Evolutionary conservation across 495 filamentous ascomycete species (phyloP).

Genomic region (Penicillium desertorum): DNA sequence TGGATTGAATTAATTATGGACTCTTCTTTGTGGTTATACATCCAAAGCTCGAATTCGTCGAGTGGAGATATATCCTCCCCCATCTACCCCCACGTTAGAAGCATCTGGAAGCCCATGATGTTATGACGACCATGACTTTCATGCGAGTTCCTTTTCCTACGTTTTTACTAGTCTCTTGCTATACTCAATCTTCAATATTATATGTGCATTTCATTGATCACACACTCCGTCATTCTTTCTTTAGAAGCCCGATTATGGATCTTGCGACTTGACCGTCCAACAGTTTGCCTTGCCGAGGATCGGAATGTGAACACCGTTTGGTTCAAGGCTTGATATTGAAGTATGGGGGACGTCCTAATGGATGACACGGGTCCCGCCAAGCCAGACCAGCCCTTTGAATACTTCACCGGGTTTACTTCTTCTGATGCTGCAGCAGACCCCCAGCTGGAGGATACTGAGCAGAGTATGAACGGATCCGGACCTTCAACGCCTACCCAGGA

Average conservation of each 20-base stretch:
- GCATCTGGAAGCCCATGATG: conserved; percentile 26
- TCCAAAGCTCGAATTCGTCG: neutral
- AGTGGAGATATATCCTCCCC: neutral
- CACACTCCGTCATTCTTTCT: neutral
- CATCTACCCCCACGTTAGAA: conserved; percentile 25
- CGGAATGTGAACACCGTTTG: neutral
- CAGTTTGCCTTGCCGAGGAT: neutral
- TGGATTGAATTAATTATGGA: neutral
- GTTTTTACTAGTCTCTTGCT: neutral
- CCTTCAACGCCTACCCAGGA: conserved; percentile 19
- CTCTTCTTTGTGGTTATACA: neutral
- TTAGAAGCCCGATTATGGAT: neutral
- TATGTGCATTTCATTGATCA: neutral
- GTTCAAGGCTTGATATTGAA: neutral
- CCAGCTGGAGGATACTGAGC: conserved; percentile 16
- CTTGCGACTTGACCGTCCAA: neutral
- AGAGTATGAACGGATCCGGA: conserved; percentile 19
- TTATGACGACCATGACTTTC: conserved; percentile 4
- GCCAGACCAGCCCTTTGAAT: neutral
- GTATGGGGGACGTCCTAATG: conserved; percentile 6
- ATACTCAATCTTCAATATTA: neutral
- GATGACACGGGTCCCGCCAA: neutral
- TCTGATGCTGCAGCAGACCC: neutral
- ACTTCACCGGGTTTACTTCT: neutral
- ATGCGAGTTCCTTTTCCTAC: conserved; percentile 1